Evolutionary conservation across 2,329 filamentous ascomycete genomes (phyloP).

Genomic region (Phialophora expanda): DNA sequence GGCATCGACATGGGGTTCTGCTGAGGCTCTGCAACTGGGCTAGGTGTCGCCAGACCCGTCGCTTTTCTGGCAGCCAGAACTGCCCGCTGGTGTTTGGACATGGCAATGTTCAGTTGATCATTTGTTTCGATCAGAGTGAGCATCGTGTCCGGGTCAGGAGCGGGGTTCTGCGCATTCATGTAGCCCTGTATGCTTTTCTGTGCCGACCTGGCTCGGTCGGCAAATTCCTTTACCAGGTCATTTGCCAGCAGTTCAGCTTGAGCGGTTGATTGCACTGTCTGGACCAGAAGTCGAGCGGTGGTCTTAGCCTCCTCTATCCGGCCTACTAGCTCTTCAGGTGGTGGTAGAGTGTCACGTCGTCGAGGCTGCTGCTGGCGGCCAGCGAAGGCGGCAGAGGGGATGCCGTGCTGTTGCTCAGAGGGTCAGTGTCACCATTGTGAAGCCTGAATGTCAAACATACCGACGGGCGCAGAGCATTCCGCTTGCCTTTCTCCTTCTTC

Average conservation of each 20-base stretch:
- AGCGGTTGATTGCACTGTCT: slow-evolving; percentile 86
- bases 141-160: slow-evolving; percentile 92
- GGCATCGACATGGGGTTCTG: slow-evolving; percentile 20
- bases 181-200: slow-evolving; percentile 82
- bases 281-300: slow-evolving; percentile 87
- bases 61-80: slow-evolving; percentile 64
- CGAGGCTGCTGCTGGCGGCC: slow-evolving; percentile 48
- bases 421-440: slow-evolving; percentile 36
- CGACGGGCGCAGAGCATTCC: slow-evolving; percentile 49
- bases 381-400: not conserved
- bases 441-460: slow-evolving; percentile 34
- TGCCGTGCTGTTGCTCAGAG: slow-evolving; percentile 30
- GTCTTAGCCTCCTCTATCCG: slow-evolving; percentile 89
- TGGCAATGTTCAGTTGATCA: slow-evolving; percentile 81
- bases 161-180: slow-evolving; percentile 77
- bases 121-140: slow-evolving; percentile 92
- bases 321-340: slow-evolving; percentile 76
- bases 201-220: slow-evolving; percentile 80
- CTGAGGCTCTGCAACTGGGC: slow-evolving; percentile 22
- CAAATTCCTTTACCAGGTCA: slow-evolving; percentile 92
- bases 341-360: slow-evolving; percentile 57
- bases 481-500: slow-evolving; percentile 79
- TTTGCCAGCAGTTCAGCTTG: slow-evolving; percentile 75
- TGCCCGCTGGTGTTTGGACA: slow-evolving; percentile 83
- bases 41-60: slow-evolving; percentile 29